Evolutionary conservation across 1,284 basidiomycete genomes (phyloP).

Genomic region (Irpex sp.): DNA sequence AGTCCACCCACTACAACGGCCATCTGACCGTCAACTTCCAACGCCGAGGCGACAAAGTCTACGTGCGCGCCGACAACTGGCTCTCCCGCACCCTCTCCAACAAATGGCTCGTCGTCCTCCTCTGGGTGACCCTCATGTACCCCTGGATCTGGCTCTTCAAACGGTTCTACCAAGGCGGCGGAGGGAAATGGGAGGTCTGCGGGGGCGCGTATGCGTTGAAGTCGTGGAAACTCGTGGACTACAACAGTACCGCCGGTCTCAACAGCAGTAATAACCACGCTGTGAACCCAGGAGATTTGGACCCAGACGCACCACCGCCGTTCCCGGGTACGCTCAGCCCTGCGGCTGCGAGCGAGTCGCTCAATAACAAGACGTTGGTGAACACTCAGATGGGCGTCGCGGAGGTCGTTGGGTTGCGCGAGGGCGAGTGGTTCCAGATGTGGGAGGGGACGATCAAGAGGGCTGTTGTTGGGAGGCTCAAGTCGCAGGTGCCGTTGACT

Average conservation of each 20-base stretch:
- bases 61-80: conserved; percentile 56
- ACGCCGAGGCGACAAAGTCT: conserved; percentile 39
- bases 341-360: background rate
- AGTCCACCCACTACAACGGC: conserved; percentile 48
- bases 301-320: conserved; percentile 14
- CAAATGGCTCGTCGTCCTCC: conserved; percentile 60
- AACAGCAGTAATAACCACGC: no score
- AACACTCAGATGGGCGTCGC: conserved; percentile 21
- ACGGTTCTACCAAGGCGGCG: conserved; percentile 54
- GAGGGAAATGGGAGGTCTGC: conserved; percentile 65
- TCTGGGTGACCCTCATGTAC: conserved; percentile 62
- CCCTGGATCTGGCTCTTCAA: conserved; percentile 75
- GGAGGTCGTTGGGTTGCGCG: conserved; percentile 52
- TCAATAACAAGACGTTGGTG: conserved; percentile 17
- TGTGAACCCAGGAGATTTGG: conserved; percentile 9
- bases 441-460: conserved; percentile 66
- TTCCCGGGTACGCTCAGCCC: conserved; percentile 8
- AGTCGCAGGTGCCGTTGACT: conserved; percentile 1
- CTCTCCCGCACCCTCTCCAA: conserved; percentile 6
- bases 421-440: conserved; percentile 73
- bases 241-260: background rate
- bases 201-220: conserved; percentile 68
- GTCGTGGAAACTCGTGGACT: conserved; percentile 26
- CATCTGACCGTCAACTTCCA: conserved; percentile 47
- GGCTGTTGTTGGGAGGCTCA: conserved; percentile 12